Conservation (phyloP, 2,329 filamentous ascomycete species). For the Pseudopyrenochaeta lycopersici region DNA sequence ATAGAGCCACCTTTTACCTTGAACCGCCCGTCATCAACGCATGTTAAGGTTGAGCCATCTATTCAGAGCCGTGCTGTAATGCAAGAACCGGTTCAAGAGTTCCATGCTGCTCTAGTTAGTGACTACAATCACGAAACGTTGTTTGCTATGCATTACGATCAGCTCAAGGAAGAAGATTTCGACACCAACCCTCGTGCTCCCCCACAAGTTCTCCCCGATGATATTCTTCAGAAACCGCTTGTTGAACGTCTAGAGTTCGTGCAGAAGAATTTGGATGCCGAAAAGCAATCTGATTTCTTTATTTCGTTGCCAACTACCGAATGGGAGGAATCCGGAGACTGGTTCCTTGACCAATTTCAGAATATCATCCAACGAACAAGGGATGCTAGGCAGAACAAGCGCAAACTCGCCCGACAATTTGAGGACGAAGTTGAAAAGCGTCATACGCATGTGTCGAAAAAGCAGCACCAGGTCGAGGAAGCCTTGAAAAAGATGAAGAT, state of each 20-base stretch:
- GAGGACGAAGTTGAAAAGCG: slow-evolving; percentile 65
- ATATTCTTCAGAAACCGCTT: slow-evolving; percentile 38
- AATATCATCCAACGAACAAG: slow-evolving; percentile 62
- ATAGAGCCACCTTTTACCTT: slow-evolving; percentile 2
- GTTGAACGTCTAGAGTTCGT: slow-evolving; percentile 39
- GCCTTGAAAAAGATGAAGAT: slow-evolving; percentile 63
- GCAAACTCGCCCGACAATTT: slow-evolving; percentile 61
- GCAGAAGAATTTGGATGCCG: slow-evolving; percentile 26
- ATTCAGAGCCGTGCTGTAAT: slow-evolving; percentile 14
- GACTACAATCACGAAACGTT: slow-evolving; percentile 60
- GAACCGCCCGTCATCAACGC: slow-evolving; percentile 6
- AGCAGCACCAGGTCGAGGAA: slow-evolving; percentile 58
- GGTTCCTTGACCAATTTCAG: slow-evolving; percentile 66
- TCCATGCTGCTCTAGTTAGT: slow-evolving; percentile 9
- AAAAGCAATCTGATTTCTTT: slow-evolving; percentile 61
- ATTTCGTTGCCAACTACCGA: slow-evolving; percentile 60
- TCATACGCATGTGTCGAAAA: slow-evolving; percentile 60
- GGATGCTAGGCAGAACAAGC: slow-evolving; percentile 61
- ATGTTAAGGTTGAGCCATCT: slow-evolving; percentile 10
- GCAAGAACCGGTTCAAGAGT: slow-evolving; percentile 11
- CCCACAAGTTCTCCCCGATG: slow-evolving; percentile 23
- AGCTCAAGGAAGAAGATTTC: slow-evolving; percentile 62
- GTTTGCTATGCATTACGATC: slow-evolving; percentile 56
- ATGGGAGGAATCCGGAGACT: slow-evolving; percentile 70
- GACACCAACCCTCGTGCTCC: slow-evolving; percentile 47